A percentile compares a stretch with the other conserved stretches of the same genome.
phyloP scores from a whole-genome alignment of 306 rosid species.

The Quercus cerris region DNA sequence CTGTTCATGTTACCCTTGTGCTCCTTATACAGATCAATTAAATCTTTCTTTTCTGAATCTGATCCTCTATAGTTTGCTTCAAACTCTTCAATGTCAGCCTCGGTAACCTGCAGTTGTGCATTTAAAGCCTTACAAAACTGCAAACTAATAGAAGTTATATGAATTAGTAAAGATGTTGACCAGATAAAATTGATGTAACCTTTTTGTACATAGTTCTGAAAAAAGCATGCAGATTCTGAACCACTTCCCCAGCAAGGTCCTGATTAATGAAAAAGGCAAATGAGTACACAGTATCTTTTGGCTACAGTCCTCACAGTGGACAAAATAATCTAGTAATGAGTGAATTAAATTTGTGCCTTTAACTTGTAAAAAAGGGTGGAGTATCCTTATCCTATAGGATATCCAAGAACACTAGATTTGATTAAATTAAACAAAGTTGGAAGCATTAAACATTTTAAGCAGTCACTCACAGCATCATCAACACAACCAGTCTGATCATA shows the following conservation, averaged over 20 bases:
- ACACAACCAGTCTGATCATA: constrained; percentile 91
- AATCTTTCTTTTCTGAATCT: constrained; percentile 76
- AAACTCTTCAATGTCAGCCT: constrained; percentile 83
- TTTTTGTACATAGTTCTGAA: constrained; percentile 65
- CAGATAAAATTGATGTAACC: constrained; percentile 34
- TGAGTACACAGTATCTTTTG: not conserved
- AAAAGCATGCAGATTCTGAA: constrained; percentile 53
- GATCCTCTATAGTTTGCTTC: constrained; percentile 87
- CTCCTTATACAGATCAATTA: constrained; percentile 60
- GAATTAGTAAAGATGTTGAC: not conserved
- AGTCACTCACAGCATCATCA: constrained; percentile 70
- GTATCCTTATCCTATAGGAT: not conserved
- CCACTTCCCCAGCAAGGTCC: constrained; percentile 84
- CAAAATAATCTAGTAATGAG: not conserved
- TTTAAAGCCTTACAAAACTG: not conserved
- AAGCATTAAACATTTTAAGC: not conserved
- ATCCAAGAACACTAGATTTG: not conserved
- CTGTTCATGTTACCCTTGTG: constrained; percentile 81
- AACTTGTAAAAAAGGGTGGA: not conserved
- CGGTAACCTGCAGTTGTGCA: constrained; percentile 55
- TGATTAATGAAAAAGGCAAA: constrained; percentile 32
- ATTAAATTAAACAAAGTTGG: not conserved
- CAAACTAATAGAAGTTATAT: not conserved
- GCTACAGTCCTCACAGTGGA: not conserved
- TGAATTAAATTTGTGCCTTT: not conserved